Evolutionary conservation across 805 yeast genomes (phyloP), one percentile per base, ranked within the genome.

Genomic region (Phaffomyces thermotolerans): DNA sequence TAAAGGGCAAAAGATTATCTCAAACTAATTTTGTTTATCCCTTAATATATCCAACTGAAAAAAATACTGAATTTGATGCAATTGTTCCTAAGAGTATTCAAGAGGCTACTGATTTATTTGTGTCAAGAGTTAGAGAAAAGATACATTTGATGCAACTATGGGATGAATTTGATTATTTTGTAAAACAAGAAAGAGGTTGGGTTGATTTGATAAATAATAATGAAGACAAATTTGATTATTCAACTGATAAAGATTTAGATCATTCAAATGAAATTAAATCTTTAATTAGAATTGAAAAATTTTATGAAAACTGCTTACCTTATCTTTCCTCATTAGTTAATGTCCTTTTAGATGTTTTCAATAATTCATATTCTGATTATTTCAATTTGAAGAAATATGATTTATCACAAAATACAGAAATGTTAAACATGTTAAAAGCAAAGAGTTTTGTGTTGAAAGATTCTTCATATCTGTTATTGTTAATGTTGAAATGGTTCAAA

Each of bases 401-500:
- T 17, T 25, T 23, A 9, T 8, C 17, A 14, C 14, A 23, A 10
- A 29, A 29, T 6, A 71, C 24, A 3, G 36, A n/a, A 2, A 22
- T 17, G 48, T 63, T 79, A 18, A 89, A 82, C 51, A 66, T 79
- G 3, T 48, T 69, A 6, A 71, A 82, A 48, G 66, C 76, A n/a
- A 82, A 81, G 50, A 91, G 84, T 52, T 63, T 77, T 4, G 66
- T 81, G 1, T 54, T 82, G 41, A 83, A 80, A 51, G 75, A 81
- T 4, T 65, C 81, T 2, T 67, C 82, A 0, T 75, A 76, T 2
- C 71, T 79, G 2, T 43, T 87, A 1, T 52, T 65, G 10, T 52
- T 76, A 18, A 57, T 93, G 18, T 58, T 82, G 30, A 75, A 73
- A 53, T 90, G 97, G 96, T 82, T 86, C 59, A 85, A 84, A 57